Base-by-base conservation (phyloP, 2,329 filamentous ascomycete genomes). In the Aspergillus sp. region DNA sequence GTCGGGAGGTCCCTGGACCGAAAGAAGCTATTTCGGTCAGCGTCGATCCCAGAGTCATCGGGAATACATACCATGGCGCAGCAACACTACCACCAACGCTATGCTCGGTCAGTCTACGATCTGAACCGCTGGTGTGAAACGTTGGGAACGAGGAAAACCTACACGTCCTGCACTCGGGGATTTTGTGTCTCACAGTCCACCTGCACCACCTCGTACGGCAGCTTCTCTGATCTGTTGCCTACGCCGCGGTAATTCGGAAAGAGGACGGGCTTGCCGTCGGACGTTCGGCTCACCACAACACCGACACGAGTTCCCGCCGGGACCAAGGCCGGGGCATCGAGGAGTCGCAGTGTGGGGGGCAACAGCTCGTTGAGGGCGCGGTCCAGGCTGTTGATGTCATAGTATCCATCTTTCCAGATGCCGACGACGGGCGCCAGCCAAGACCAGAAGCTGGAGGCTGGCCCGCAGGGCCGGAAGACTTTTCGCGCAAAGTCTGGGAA, bases 21-120 rank as follows among this genome's bases (percentile, higher is more conserved):
- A 42, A 67, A 68, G 40, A 58, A 66, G 17, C 66, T 68, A 50
- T 6, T 20, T 39, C 42, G 2, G 56, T 60, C 20, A 62, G 57
- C 59, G 30, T 17, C 44, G 41, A 24, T 44, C 41, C 41, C 11
- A 1, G 17, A 19, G 17, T 24, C 17, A 44, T 22, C 41, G 17
- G 41, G 24, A 22, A 24, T 27, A 24, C 63, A 65, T 60, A 67
- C 61, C 47, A 55, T 2, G 58, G 65, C 15, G 64, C 65, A 8
- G 65, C 65, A 37, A 62, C 59, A 45, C 62, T 63, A 51, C 58
- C 61, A 3, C 51, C 27, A 37, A 59, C 57, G n/a, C 60, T 57
- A 44, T 20, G n/a, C 24, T 20, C 34, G 19, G 42, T 45, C 17
- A 44, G 41, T 44, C 41, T 15, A 41, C 39, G 11, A 44, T 22